Evolutionary conservation across 2,329 filamentous ascomycete species (phyloP), one percentile per base, ranked within the genome.

Genomic region (Botryotinia calthae): DNA sequence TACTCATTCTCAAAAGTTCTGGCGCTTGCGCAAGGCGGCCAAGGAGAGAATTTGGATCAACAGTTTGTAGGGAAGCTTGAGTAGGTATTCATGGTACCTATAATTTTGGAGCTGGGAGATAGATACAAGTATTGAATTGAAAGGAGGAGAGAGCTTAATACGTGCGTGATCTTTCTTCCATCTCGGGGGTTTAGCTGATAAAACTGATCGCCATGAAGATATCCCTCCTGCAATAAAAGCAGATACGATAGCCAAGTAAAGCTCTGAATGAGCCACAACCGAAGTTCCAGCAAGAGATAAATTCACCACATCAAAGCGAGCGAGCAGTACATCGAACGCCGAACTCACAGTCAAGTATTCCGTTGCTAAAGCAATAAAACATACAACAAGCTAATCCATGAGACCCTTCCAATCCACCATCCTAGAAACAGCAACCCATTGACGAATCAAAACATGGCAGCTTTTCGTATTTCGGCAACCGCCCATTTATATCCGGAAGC

Each of bases 401-500:
- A 22, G 12, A 48, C 28, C n/a, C 22, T 16, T 31, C 22, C 28
- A 65, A 34, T 20, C 28, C 28, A 34, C 12, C 34, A 65, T 3
- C 20, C 20, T 28, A 5, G 48, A 34, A 48, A 8, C 6, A 37
- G 5, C 12, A 54, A 44, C 14, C 62, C 20, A 65, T 65, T 65
- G 63, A 65, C 63, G 44, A 65, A 65, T 65, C 28, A 65, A 48
- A 48, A 2, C 22, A 31, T n/a, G 42, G 28, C 28, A 16, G 28
- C 22, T n/a, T 25, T 31, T 65, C 10, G 28, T n/a, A 28, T 34
- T 61, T 25, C 28, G 42, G 28, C 20, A 48, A 25, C 28, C 25
- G 63, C 22, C 31, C 46, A 48, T 65, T 48, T 69, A 18, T 25
- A 59, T 25, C n/a, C 37, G n/a, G 20, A 42, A 69, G 48, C 66